Evolutionary conservation across 192 early-diverging fungal genomes (phyloP).

Genomic region (Podila minutissima): DNA sequence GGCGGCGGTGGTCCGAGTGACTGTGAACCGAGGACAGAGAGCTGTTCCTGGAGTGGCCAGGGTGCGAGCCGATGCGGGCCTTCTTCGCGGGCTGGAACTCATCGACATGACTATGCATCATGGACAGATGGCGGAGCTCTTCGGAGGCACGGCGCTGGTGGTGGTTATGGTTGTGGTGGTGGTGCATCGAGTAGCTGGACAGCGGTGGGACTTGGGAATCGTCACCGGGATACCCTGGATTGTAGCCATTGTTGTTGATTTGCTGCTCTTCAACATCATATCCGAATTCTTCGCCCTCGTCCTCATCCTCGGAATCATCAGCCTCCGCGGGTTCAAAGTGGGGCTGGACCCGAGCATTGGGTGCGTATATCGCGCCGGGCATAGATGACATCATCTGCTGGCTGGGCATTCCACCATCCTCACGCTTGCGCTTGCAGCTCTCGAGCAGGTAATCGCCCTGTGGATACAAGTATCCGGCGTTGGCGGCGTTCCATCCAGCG

Average conservation of each 20-base stretch:
- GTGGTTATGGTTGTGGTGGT: background rate
- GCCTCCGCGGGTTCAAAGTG: slow-evolving; percentile 19
- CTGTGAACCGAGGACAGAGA: slow-evolving; percentile 45
- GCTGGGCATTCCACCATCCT: slow-evolving; percentile 17
- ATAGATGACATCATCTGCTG: slow-evolving; percentile 10
- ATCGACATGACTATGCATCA: background rate
- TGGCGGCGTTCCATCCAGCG: slow-evolving; percentile 9
- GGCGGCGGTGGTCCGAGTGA: background rate
- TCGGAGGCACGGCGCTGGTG: slow-evolving; percentile 4
- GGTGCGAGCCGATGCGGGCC: background rate
- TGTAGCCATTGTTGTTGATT: background rate
- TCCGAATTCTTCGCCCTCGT: slow-evolving; percentile 31
- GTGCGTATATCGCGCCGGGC: slow-evolving; percentile 8
- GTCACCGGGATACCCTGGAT: slow-evolving; percentile 3
- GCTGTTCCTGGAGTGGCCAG: slow-evolving; percentile 33
- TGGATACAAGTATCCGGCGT: slow-evolving; percentile 7
- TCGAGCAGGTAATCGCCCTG: slow-evolving; percentile 37
- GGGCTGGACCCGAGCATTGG: slow-evolving; percentile 13
- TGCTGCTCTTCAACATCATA: slow-evolving; percentile 15
- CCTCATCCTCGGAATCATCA: slow-evolving; percentile 21
- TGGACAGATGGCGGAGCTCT: background rate
- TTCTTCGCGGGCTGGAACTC: background rate
- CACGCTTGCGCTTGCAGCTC: slow-evolving; percentile 29
- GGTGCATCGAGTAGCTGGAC: slow-evolving; percentile 6
- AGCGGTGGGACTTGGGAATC: slow-evolving; percentile 24